phyloP scores from a whole-genome alignment of 176 grass and related monocot species.

The Juncus effusus region DNA sequence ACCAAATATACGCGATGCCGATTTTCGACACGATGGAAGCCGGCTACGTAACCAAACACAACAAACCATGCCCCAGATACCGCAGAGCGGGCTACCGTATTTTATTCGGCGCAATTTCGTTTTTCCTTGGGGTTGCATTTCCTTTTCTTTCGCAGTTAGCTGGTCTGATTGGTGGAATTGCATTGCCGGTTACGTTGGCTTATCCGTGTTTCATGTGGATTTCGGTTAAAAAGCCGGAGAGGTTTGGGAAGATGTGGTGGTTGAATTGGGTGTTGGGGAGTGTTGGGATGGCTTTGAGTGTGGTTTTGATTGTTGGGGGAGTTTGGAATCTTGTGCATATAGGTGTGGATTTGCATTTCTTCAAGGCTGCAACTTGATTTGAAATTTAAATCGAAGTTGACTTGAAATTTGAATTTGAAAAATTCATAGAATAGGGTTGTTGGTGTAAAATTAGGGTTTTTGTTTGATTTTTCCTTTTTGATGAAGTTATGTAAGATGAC shows the following conservation, averaged over 20 bases:
- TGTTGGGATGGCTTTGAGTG: slow-evolving; percentile 57
- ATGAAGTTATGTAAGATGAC: too few relatives aligned
- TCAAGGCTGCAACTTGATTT: slow-evolving; percentile 29
- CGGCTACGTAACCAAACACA: slow-evolving; percentile 61
- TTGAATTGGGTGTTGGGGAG: slow-evolving; percentile 71
- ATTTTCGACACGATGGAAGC: slow-evolving; percentile 85
- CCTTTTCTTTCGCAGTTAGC: slow-evolving; percentile 73
- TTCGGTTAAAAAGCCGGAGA: slow-evolving; percentile 58
- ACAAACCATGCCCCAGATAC: slow-evolving; percentile 81
- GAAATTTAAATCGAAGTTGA: neutral
- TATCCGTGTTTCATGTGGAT: slow-evolving; percentile 99
- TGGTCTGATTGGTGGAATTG: slow-evolving; percentile 58
- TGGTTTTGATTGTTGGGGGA: slow-evolving; percentile 52
- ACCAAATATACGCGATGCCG: slow-evolving; percentile 92
- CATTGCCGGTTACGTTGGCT: slow-evolving; percentile 78
- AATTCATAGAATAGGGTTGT: neutral
- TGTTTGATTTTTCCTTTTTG: too few relatives aligned
- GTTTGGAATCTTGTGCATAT: slow-evolving; percentile 57
- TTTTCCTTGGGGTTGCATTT: slow-evolving; percentile 68
- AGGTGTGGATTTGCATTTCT: slow-evolving; percentile 60
- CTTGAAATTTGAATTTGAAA: too few relatives aligned
- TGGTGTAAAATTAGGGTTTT: too few relatives aligned
- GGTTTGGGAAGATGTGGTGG: slow-evolving; percentile 46
- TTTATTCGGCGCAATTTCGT: slow-evolving; percentile 46
- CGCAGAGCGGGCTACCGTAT: slow-evolving; percentile 48